Evolutionary conservation across 2,329 filamentous ascomycete species (phyloP).

Genomic region (Albifimbria verrucaria): DNA sequence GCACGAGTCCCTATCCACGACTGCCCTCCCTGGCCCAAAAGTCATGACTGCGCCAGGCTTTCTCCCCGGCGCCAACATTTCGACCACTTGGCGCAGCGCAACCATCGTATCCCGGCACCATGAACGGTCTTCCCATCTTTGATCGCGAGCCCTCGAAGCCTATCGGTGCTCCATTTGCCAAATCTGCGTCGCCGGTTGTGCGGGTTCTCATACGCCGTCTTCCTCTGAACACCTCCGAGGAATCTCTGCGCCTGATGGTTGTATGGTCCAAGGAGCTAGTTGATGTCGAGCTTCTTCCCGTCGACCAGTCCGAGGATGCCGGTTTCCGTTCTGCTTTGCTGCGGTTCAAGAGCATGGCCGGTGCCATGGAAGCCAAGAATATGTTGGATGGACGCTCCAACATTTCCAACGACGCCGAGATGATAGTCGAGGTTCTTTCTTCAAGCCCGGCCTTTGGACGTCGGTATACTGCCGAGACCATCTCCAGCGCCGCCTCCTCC

Average conservation of each 20-base stretch:
- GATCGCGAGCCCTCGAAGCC: constrained; percentile 41
- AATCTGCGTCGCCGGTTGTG: constrained; percentile 30
- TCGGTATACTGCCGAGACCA: constrained; percentile 19
- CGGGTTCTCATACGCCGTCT: constrained; percentile 52
- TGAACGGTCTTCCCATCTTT: constrained; percentile 24
- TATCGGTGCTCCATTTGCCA: constrained; percentile 35
- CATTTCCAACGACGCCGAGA: constrained; percentile 45
- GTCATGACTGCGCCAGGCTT: constrained; percentile 45
- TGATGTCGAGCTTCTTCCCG: constrained; percentile 47
- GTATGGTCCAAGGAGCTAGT: constrained; percentile 56
- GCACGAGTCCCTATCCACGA: constrained; percentile 18
- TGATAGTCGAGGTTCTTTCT: constrained; percentile 56
- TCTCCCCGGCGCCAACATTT: constrained; percentile 36
- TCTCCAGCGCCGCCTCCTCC: constrained; percentile 18
- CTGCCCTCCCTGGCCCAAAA: constrained; percentile 4
- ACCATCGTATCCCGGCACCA: constrained; percentile 28
- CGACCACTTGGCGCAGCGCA: constrained; percentile 28
- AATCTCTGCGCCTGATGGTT: constrained; percentile 54
- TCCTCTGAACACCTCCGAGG: constrained; percentile 50
- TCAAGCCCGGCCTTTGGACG: constrained; percentile 31
- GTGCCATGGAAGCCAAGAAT: constrained; percentile 53
- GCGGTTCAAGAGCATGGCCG: constrained; percentile 49
- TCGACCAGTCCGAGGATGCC: constrained; percentile 46
- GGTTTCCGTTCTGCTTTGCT: constrained; percentile 51
- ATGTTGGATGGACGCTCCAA: constrained; percentile 56